phyloP scores from a whole-genome alignment of 2,329 filamentous ascomycete species.

The Pseudogymnoascus sp. region DNA sequence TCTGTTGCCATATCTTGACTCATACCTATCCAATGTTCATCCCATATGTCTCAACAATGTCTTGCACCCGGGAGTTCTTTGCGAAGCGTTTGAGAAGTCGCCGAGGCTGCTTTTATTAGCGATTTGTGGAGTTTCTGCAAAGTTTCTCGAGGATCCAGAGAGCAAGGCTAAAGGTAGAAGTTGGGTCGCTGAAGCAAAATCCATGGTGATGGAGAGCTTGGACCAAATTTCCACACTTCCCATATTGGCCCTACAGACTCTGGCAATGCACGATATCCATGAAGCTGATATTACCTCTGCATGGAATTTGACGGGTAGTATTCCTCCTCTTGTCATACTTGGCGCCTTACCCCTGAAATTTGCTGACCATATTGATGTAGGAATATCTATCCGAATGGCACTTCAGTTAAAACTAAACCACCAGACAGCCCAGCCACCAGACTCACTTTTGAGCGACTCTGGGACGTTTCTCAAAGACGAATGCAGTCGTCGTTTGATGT shows the following conservation, averaged over 20 bases:
- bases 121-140: constrained; percentile 11
- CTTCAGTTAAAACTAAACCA: constrained; percentile 9
- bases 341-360: background rate
- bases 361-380: background rate
- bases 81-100: constrained; percentile 1
- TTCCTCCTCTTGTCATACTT: background rate
- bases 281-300: constrained; percentile 10
- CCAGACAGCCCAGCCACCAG: background rate
- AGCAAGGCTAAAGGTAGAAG: background rate
- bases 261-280: constrained; percentile 6
- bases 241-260: background rate
- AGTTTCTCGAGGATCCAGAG: constrained; percentile 6
- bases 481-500: constrained; percentile 10
- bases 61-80: constrained; percentile 9
- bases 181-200: constrained; percentile 10
- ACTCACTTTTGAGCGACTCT: background rate
- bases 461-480: constrained; percentile 9
- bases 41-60: constrained; percentile 10
- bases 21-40: constrained; percentile 9
- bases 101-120: background rate
- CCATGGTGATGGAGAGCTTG: background rate
- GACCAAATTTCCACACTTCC: constrained; percentile 9
- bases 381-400: constrained; percentile 11
- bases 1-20: constrained; percentile 8
- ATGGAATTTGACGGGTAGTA: constrained; percentile 11